phyloP scores from a whole-genome alignment of 2,329 filamentous ascomycete genomes.

The Hypomyces perniciosus region DNA sequence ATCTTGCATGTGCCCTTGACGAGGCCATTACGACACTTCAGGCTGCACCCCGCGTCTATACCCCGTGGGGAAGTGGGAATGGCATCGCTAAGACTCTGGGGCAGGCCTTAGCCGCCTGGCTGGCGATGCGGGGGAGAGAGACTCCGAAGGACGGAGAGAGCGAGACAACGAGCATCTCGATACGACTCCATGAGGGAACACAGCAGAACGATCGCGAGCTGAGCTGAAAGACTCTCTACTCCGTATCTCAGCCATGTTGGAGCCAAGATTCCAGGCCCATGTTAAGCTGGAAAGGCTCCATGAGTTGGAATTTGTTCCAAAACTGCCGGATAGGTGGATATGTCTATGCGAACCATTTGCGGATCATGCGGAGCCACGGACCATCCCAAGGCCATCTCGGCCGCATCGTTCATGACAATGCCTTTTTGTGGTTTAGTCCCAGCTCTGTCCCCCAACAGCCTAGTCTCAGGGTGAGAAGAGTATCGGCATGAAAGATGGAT shows the following conservation, averaged over 20 bases:
- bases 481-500: background rate
- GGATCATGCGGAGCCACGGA: background rate
- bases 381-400: background rate
- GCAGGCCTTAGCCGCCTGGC: no score
- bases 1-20: slow-evolving; percentile 7
- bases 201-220: no score
- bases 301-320: background rate
- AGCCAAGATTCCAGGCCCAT: background rate
- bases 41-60: slow-evolving; percentile 10
- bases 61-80: slow-evolving; percentile 9
- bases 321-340: slow-evolving; percentile 4
- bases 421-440: no score
- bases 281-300: background rate
- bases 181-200: no score
- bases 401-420: no score
- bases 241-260: no score
- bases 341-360: background rate
- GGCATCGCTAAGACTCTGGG: background rate
- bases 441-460: no score
- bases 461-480: background rate
- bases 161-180: no score
- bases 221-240: no score
- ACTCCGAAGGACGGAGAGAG: no score
- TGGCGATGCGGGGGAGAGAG: no score
- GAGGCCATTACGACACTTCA: background rate